phyloP scores from a whole-genome alignment of 306 rosid species.

The Acacia acuminata region DNA sequence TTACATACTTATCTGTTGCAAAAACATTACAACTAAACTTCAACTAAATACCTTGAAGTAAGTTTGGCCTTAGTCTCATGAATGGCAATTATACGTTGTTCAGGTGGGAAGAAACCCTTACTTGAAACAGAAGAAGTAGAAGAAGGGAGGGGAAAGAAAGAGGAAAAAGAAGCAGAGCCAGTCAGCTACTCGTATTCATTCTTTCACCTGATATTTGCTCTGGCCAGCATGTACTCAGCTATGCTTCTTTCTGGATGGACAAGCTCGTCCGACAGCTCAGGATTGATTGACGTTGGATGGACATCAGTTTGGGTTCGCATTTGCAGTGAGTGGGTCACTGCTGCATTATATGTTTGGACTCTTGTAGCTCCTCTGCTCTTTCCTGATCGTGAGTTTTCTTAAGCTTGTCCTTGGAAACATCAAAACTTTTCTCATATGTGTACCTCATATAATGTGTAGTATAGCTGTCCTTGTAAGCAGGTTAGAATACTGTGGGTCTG shows the following conservation, averaged over 20 bases:
- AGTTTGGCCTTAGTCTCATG: neutral
- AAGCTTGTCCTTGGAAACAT: conserved; percentile 5
- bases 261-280: conserved; percentile 66
- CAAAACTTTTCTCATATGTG: too few species aligned
- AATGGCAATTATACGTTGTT: neutral
- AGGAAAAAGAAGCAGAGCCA: conserved; percentile 64
- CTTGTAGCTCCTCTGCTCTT: conserved; percentile 70
- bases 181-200: conserved; percentile 89
- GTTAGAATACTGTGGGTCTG: neutral
- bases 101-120: conserved; percentile 71
- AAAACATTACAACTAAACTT: neutral
- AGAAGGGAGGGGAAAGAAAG: conserved; percentile 65
- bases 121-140: conserved; percentile 67
- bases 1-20: neutral
- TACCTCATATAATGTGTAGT: neutral
- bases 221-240: conserved; percentile 94
- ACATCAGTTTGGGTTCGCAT: conserved; percentile 96
- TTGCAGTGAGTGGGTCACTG: conserved; percentile 87
- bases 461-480: neutral
- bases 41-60: neutral
- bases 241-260: conserved; percentile 99
- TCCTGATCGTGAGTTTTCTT: conserved; percentile 81
- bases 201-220: conserved; percentile 92
- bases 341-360: conserved; percentile 77
- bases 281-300: conserved; percentile 94